Conservation (phyloP, 371 early-diverging fungal genomes). For the Zychaea mexicana region DNA sequence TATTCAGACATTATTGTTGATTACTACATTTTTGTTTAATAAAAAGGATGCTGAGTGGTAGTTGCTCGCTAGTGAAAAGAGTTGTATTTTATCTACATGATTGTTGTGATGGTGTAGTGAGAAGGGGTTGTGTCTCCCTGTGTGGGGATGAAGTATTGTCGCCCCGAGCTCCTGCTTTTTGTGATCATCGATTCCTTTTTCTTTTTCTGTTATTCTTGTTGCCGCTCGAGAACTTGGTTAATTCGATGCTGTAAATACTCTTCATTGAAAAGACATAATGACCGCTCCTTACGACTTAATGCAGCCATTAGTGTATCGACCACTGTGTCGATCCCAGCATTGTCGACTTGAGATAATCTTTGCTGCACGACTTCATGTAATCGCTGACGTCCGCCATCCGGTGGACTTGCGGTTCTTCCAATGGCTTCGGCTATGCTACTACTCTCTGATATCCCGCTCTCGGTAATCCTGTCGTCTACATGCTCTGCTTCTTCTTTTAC, state of each 20-base stretch:
- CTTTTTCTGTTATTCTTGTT: neutral
- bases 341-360: constrained; percentile 21
- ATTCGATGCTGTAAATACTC: constrained; percentile 20
- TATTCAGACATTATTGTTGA: neutral
- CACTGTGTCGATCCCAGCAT: constrained; percentile 31
- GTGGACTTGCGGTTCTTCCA: constrained; percentile 42
- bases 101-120: too few relatives aligned
- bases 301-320: constrained; percentile 48
- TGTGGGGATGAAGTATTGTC: neutral
- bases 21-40: too few relatives aligned
- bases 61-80: neutral
- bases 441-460: constrained; percentile 30
- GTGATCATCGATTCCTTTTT: too few relatives aligned
- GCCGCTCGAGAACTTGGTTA: neutral
- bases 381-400: constrained; percentile 34
- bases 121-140: too few relatives aligned
- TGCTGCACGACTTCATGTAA: constrained; percentile 37
- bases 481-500: too few relatives aligned
- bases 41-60: too few relatives aligned
- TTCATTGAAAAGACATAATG: constrained; percentile 50
- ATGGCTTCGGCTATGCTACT: constrained; percentile 31
- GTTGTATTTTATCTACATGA: neutral
- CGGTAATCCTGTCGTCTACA: constrained; percentile 9
- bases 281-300: constrained; percentile 45
- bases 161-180: neutral